Evolutionary conservation across 805 yeast species (phyloP).

Genomic region (Saccharomyces eubayanus): DNA sequence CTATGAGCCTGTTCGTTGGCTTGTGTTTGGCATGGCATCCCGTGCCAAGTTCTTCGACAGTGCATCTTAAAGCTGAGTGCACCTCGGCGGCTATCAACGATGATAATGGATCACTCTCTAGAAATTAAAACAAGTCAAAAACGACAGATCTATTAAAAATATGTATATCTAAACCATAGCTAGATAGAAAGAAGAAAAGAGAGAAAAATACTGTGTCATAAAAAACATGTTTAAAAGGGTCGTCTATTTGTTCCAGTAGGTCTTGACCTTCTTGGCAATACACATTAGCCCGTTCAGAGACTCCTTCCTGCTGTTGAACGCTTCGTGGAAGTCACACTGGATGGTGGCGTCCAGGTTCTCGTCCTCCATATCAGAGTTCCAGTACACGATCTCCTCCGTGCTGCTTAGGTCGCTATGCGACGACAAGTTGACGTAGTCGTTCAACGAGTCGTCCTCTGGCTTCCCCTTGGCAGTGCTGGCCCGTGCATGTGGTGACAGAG

Average conservation of each 20-base stretch:
- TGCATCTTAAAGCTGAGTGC: background rate
- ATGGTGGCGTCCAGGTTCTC: slow-evolving; percentile 10
- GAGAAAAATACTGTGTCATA: slow-evolving; percentile 1
- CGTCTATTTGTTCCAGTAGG: slow-evolving; percentile 17
- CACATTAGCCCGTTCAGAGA: slow-evolving; percentile 14
- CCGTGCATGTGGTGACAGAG: background rate
- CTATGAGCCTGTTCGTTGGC: background rate
- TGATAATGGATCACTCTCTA: background rate
- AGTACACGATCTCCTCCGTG: slow-evolving; percentile 18
- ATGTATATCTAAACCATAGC: background rate
- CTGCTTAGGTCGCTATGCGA: slow-evolving; percentile 27
- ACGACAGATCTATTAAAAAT: background rate
- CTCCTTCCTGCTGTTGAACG: slow-evolving; percentile 8
- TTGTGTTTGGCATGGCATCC: background rate
- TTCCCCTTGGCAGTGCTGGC: background rate
- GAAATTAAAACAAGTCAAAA: background rate
- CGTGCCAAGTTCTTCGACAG: background rate
- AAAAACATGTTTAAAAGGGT: background rate
- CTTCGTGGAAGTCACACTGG: slow-evolving; percentile 8
- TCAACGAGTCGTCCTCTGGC: background rate
- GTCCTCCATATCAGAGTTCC: slow-evolving; percentile 5
- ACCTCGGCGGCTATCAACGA: background rate
- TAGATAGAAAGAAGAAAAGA: slow-evolving; percentile 1
- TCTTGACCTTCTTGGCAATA: slow-evolving; percentile 18
- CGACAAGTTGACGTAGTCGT: slow-evolving; percentile 23